These are phyloP conservation scores for Anthostomella pinea DNA, from an alignment of 2,329 filamentous ascomycete species.

Conservation along the genomic window DNA sequence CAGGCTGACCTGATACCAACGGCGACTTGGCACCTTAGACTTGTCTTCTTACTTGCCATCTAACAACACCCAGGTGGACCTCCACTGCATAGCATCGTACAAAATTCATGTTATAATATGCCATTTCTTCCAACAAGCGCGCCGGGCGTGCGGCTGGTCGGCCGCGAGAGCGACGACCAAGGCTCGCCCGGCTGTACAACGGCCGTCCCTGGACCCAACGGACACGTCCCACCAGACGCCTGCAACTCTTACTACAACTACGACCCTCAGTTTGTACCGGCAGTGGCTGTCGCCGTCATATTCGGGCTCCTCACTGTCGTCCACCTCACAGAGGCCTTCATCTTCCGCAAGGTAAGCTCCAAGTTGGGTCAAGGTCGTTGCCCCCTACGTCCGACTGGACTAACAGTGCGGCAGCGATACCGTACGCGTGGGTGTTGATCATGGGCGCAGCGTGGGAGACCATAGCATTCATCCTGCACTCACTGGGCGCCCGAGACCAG, in stretches of 20 bases:
- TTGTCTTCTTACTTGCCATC: too few species aligned
- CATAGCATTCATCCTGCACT: slow-evolving; percentile 36
- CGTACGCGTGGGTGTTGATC: slow-evolving; percentile 37
- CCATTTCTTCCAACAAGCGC: slow-evolving; percentile 8
- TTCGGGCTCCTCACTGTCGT: slow-evolving; percentile 22
- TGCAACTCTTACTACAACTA: slow-evolving; percentile 32
- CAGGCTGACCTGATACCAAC: too few species aligned
- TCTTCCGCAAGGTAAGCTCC: slow-evolving; percentile 19
- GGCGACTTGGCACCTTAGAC: too few species aligned
- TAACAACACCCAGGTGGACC: too few species aligned
- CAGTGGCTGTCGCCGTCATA: slow-evolving; percentile 23
- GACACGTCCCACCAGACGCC: slow-evolving; percentile 24
- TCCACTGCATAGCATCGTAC: too few species aligned
- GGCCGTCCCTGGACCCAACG: slow-evolving; percentile 17
- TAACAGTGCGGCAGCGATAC: slow-evolving; percentile 4
- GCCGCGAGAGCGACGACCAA: slow-evolving; percentile 11
- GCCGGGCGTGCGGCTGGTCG: slow-evolving; percentile 8
- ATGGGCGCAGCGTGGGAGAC: slow-evolving; percentile 40
- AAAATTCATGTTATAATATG: too few species aligned
- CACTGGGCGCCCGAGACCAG: slow-evolving; percentile 37
- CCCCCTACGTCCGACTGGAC: not conserved
- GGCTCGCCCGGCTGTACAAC: slow-evolving; percentile 8
- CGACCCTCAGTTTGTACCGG: slow-evolving; percentile 24
- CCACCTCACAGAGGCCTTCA: slow-evolving; percentile 23
- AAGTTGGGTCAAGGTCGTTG: not conserved